These are phyloP conservation scores for Primulina eburnea DNA, from an alignment of 257 asterid genomes.

Conservation along the genomic window DNA sequence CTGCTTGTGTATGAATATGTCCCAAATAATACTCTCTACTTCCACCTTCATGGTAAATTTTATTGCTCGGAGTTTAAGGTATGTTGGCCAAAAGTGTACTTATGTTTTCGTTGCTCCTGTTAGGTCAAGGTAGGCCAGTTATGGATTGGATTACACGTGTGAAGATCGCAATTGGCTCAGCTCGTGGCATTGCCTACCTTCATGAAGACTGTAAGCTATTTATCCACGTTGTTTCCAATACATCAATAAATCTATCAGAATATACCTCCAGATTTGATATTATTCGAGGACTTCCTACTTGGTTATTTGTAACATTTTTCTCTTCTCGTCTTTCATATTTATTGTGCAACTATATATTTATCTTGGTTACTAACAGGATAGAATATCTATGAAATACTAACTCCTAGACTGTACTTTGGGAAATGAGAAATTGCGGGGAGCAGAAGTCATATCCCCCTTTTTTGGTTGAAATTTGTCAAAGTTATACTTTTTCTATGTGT, in stretches of 20 bases:
- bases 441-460: background rate
- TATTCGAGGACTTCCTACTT: background rate
- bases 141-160: conserved; percentile 85
- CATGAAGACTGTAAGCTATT: conserved; percentile 90
- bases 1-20: conserved; percentile 83
- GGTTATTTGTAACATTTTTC: too few species aligned
- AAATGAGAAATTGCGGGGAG: background rate
- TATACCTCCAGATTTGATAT: background rate
- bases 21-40: conserved; percentile 81
- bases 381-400: background rate
- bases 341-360: background rate
- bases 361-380: background rate
- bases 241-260: background rate
- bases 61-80: conserved; percentile 18
- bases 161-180: conserved; percentile 85
- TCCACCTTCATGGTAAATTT: conserved; percentile 89
- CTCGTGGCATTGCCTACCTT: conserved; percentile 97
- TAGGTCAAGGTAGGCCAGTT: conserved; percentile 64
- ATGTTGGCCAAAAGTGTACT: conserved; percentile 11
- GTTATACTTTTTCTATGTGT: background rate
- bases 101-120: conserved; percentile 17
- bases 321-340: too few species aligned
- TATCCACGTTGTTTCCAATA: conserved; percentile 5
- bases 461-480: background rate
- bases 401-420: background rate